A percentile compares a stretch with the other conserved stretches of the same genome.
These are phyloP conservation scores for Candida silvicultrix DNA, from an alignment of 805 yeast species.

Conservation along the genomic window DNA sequence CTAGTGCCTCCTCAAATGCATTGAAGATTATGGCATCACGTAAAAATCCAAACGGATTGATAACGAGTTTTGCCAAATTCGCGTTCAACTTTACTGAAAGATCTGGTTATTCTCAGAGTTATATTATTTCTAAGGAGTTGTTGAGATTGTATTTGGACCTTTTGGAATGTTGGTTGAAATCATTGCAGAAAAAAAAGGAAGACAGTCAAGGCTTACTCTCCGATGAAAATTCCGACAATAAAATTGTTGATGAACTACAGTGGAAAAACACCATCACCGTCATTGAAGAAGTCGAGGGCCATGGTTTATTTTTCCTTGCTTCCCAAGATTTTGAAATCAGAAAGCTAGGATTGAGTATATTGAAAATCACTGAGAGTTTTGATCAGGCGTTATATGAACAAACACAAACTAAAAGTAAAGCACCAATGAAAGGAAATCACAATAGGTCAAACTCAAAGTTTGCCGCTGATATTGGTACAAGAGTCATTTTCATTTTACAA, in stretches of 20 bases:
- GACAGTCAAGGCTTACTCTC: neutral
- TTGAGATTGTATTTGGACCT: slow-evolving; percentile 73
- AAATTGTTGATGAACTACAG: slow-evolving; percentile 57
- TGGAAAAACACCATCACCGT: slow-evolving; percentile 76
- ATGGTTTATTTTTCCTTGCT: slow-evolving; percentile 85
- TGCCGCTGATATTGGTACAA: slow-evolving; percentile 72
- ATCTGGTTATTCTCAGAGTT: slow-evolving; percentile 51
- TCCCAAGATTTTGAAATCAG: slow-evolving; percentile 79
- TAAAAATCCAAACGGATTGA: slow-evolving; percentile 61
- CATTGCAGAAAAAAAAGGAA: slow-evolving; percentile 38
- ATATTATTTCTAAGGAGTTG: slow-evolving; percentile 53
- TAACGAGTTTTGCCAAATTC: slow-evolving; percentile 70
- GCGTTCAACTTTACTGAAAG: slow-evolving; percentile 79
- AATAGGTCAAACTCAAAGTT: slow-evolving; percentile 57
- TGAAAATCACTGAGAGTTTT: slow-evolving; percentile 77
- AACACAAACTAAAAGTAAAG: slow-evolving; percentile 19
- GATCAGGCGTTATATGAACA: slow-evolving; percentile 72
- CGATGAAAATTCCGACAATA: slow-evolving; percentile 16
- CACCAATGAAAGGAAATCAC: slow-evolving; percentile 23
- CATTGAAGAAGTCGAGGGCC: slow-evolving; percentile 93
- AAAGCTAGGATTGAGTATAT: slow-evolving; percentile 65
- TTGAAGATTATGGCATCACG: slow-evolving; percentile 61
- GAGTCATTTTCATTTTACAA: slow-evolving; percentile 73
- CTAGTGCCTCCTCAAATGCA: slow-evolving; percentile 57
- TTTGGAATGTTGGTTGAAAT: slow-evolving; percentile 74